Base-by-base conservation (phyloP, 176 grass and related monocot species). In the Aegilops speltoides region DNA sequence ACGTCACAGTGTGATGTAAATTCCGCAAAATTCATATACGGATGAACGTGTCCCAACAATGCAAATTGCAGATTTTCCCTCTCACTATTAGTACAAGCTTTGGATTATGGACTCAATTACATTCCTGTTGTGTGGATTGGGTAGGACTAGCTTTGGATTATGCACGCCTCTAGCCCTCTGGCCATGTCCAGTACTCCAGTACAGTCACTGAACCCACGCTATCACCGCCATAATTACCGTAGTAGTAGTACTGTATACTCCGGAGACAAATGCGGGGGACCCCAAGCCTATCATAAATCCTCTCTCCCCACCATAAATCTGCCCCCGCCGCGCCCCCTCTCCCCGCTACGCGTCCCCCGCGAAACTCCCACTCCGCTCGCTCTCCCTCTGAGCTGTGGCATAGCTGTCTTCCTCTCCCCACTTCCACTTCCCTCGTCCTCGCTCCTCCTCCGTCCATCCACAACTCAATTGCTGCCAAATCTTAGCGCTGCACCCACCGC, bases 401-500 rank as follows among this genome's bases (percentile, higher is more conserved):
- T 83, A 88, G 86, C 89, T 91, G 89, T 81, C 62, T 46, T 85
- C 85, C 89, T 85, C 86, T 78, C 86, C 82, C 89, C 85, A 70
- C 33, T 25, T 4, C 28, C 83, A 6, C 17, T 2, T 38, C 20
- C 45, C 32, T 64, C 3, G 48, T 26, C 54, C 59, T 24, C 28
- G 43, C 64, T 33, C 26, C 62, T 52, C 19, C 50, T 15, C 46
- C 79, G 20, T 66, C 75, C 64, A 26, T 4, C 63, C 2, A 48
- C 57, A 38, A 29, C 48, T 12, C 31, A 83, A 37, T 60, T 41
- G 36, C 81, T 73, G 60, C 76, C 76, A 26, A 84, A 83, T 90
- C 85, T 67, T 48, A 16, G 22, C 80, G 79, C 83, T 15, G 79
- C 66, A 16, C 54, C 48, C 15, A 12, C 4, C 31, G 20, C 16